Evolutionary conservation across 768 basidiomycete species (phyloP).

Genomic region (Pholiota microspora): DNA sequence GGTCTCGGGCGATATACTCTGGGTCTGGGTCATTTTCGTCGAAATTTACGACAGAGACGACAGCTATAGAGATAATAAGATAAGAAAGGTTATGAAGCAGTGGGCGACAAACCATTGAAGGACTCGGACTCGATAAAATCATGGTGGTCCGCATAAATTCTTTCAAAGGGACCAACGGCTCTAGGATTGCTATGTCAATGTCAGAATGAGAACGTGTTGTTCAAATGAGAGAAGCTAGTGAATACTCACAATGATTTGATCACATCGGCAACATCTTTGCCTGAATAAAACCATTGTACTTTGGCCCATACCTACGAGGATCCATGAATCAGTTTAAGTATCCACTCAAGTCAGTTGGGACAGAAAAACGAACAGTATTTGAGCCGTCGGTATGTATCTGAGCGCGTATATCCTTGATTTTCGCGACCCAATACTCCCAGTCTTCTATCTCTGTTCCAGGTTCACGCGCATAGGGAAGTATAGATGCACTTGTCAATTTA

Average conservation of each 20-base stretch:
- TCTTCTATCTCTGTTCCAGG: slow-evolving; percentile 26
- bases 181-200: slow-evolving; percentile 31
- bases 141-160: slow-evolving; percentile 44
- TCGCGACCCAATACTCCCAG: slow-evolving; percentile 51
- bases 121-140: slow-evolving; percentile 46
- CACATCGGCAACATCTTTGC: slow-evolving; percentile 40
- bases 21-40: slow-evolving; percentile 39
- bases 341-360: too few relatives aligned
- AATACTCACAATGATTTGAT: slow-evolving; percentile 53
- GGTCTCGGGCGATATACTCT: slow-evolving; percentile 32
- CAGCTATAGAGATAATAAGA: slow-evolving; percentile 24
- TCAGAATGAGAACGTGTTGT: neutral
- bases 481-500: slow-evolving; percentile 31
- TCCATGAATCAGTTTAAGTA: too few relatives aligned
- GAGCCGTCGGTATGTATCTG: slow-evolving; percentile 22
- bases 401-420: slow-evolving; percentile 45
- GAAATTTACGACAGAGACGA: slow-evolving; percentile 31
- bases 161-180: slow-evolving; percentile 45
- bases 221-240: neutral
- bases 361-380: too few relatives aligned
- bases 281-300: slow-evolving; percentile 57
- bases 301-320: slow-evolving; percentile 56
- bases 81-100: neutral
- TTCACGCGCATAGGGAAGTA: slow-evolving; percentile 35
- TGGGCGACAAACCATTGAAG: slow-evolving; percentile 41